These are phyloP conservation scores for Kockovaella imperatae DNA, from an alignment of 768 basidiomycete genomes.

Conservation along the genomic window DNA sequence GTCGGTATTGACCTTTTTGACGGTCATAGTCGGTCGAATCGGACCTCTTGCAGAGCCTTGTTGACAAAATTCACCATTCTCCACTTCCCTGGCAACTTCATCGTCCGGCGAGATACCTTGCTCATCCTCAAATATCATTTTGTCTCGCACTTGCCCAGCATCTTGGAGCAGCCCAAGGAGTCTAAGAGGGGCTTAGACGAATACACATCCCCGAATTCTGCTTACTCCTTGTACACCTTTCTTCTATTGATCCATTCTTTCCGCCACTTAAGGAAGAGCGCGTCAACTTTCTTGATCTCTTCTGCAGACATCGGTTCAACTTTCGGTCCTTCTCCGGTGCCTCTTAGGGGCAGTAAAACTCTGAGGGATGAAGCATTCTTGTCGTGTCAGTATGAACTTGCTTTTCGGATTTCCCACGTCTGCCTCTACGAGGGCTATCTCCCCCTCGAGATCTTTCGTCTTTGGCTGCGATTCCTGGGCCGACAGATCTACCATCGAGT, in stretches of 20 bases:
- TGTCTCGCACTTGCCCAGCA: conserved; percentile 59
- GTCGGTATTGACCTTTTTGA: not conserved
- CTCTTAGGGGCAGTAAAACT: conserved; percentile 25
- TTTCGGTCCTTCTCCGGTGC: conserved; percentile 3
- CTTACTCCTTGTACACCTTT: conserved; percentile 69
- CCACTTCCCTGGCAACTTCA: conserved; percentile 60
- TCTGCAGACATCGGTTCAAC: conserved; percentile 53
- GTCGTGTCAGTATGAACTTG: conserved; percentile 1
- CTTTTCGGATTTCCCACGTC: conserved; percentile 49
- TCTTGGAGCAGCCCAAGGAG: conserved; percentile 70
- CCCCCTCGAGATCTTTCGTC: conserved; percentile 56
- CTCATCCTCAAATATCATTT: conserved; percentile 60
- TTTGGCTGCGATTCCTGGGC: conserved; percentile 62
- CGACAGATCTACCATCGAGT: conserved; percentile 53
- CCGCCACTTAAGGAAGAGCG: conserved; percentile 72
- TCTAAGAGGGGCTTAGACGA: conserved; percentile 46
- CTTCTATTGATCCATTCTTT: conserved; percentile 69
- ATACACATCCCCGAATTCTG: conserved; percentile 7
- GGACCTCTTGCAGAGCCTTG: not conserved
- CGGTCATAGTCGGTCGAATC: not conserved
- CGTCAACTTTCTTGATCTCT: conserved; percentile 61
- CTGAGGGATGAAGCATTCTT: conserved; percentile 26
- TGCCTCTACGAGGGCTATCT: conserved; percentile 51
- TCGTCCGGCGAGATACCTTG: conserved; percentile 75
- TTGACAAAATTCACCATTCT: conserved; percentile 57